Evolutionary conservation across 2,329 filamentous ascomycete species (phyloP), one percentile per base, ranked within the genome.

Genomic region (Nigrospora osmanthi): DNA sequence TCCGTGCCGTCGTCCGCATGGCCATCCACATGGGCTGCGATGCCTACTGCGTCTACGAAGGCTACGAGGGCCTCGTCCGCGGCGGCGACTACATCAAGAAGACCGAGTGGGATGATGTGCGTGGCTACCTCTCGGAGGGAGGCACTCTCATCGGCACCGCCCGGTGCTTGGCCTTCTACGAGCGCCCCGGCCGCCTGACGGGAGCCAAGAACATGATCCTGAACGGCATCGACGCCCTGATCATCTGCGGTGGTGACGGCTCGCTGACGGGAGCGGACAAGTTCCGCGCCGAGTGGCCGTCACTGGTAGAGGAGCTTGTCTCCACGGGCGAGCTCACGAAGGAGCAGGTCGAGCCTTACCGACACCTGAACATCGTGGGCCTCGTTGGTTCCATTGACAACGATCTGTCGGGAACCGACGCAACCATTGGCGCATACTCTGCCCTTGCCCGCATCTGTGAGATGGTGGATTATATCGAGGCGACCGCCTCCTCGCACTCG

Each of bases 381-480:
- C 73, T 97, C 42, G 93, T 98, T 28, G 93, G 93, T 47, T 95
- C 89, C 44, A 98, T 98, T 60, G 93, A 98, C 75, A 98, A 98
- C 62, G 93, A 98, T 62, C 85, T 98, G 68, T 94, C 90, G 41
- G 89, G 89, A 52, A 98, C 93, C 12, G 93, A 98, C 66, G 91
- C 93, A 47, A 98, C 93, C 31, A 96, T 98, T 62, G 93, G 93
- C 45, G 94, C 88, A 64, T 97, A 95, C 71, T 95, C 90, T 37
- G 93, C 93, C 19, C 78, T 98, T 45, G 82, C 86, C 40, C 83
- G 91, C 48, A 95, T 98, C 56, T 97, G 91, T 68, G 87, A 96
- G 63, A 88, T 91, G 60, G 88, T 98, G 47, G 93, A 98, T 70
- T 91, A 89, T 60, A 95, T 98, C 56, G 91, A 98, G 67, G 90